Conservation (phyloP, 2,329 filamentous ascomycete species). For the Ascochyta lentis region DNA sequence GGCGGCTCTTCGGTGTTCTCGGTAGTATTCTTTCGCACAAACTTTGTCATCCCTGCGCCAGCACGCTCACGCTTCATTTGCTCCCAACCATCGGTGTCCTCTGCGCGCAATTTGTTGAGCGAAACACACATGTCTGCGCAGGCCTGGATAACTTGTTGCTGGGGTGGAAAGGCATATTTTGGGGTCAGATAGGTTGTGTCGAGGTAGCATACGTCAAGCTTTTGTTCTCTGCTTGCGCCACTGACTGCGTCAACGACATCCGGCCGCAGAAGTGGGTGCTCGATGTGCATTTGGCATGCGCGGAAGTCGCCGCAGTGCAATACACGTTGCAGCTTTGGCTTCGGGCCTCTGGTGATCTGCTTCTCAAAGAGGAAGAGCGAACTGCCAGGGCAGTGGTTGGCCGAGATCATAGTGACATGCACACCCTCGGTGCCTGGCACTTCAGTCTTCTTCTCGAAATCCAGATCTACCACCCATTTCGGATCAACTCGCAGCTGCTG, state of each 20-base stretch:
- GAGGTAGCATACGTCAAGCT: constrained; percentile 93
- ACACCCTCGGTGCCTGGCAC: constrained; percentile 84
- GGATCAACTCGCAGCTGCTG: constrained; percentile 85
- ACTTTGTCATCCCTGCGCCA: constrained; percentile 67
- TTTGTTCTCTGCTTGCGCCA: constrained; percentile 78
- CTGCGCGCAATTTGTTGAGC: constrained; percentile 70
- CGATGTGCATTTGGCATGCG: constrained; percentile 83
- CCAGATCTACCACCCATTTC: constrained; percentile 82
- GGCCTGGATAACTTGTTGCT: constrained; percentile 84
- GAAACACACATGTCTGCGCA: constrained; percentile 88
- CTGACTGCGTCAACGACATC: constrained; percentile 73
- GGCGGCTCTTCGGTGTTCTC: constrained; percentile 35
- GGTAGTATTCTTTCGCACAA: constrained; percentile 58
- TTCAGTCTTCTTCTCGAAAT: constrained; percentile 81
- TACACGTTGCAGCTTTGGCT: constrained; percentile 73
- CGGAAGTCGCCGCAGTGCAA: constrained; percentile 96
- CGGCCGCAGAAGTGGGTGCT: constrained; percentile 81
- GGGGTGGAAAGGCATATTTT: constrained; percentile 90
- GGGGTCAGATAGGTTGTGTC: constrained; percentile 98
- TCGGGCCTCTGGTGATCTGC: constrained; percentile 65
- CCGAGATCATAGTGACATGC: constrained; percentile 90
- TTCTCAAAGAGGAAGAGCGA: constrained; percentile 95
- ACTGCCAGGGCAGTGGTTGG: constrained; percentile 96
- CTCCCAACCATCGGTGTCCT: constrained; percentile 64
- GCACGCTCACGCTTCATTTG: constrained; percentile 62